Percentiles rank a stretch among this genome's conserved stretches.
These are phyloP conservation scores for Cyclotella kingstonii DNA, from an alignment of 108 stramenopile species.

Conservation along the genomic window DNA sequence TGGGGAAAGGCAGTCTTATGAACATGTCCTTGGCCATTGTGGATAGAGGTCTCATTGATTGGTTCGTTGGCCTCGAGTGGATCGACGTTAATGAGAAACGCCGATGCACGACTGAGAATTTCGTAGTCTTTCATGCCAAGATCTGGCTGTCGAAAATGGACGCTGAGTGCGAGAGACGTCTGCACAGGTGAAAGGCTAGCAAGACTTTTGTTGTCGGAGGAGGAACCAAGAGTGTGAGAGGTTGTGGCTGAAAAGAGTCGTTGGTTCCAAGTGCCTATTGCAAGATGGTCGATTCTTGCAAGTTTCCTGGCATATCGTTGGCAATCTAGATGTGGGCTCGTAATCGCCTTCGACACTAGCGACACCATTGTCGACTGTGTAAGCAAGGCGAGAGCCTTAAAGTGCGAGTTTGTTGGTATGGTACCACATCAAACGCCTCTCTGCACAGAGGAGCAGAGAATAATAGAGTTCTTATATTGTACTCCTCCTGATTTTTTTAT, in stretches of 20 bases:
- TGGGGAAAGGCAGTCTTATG: conserved; percentile 35
- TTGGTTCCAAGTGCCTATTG: background rate
- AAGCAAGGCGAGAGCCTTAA: no score
- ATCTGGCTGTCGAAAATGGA: conserved; percentile 78
- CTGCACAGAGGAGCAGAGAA: no score
- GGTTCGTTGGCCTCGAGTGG: conserved; percentile 32
- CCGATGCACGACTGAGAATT: conserved; percentile 75
- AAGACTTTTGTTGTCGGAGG: background rate
- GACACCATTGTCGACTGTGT: no score
- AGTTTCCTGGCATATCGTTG: no score
- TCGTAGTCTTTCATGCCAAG: conserved; percentile 87
- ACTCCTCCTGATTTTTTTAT: no score
- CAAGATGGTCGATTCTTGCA: no score
- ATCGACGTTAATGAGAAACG: conserved; percentile 77
- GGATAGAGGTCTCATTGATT: background rate
- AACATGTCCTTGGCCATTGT: conserved; percentile 13
- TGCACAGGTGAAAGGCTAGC: conserved; percentile 21
- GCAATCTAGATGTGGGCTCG: no score
- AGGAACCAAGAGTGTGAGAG: background rate
- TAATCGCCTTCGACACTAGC: no score
- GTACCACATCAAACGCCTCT: no score
- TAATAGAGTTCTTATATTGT: no score
- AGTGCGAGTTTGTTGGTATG: no score
- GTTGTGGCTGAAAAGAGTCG: conserved; percentile 6
- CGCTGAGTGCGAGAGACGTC: conserved; percentile 74